Evolutionary conservation across 371 early-diverging fungal species (phyloP).

Genomic region (Saksenaea vasiformis): DNA sequence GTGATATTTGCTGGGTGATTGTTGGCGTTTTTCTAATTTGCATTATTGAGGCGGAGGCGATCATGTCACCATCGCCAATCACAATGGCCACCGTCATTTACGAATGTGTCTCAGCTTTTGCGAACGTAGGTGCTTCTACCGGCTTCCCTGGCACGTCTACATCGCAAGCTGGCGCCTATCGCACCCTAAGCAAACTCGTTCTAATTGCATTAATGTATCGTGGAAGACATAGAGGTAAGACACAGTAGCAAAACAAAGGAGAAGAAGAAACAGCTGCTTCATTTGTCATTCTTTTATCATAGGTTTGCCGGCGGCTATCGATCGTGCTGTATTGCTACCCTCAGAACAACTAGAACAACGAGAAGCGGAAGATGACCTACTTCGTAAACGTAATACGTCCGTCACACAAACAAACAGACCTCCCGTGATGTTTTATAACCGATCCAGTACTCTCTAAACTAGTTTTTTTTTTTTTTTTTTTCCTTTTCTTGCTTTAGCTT

Average conservation of each 20-base stretch:
- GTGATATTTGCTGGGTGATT: constrained; percentile 49
- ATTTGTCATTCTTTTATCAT: background rate
- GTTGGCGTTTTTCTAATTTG: constrained; percentile 37
- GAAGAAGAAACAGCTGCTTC: background rate
- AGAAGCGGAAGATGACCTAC: constrained; percentile 17
- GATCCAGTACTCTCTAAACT: constrained; percentile 19
- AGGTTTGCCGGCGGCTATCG: constrained; percentile 49
- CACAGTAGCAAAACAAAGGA: background rate
- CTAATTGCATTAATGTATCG: constrained; percentile 44
- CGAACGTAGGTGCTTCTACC: constrained; percentile 40
- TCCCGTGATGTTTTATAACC: constrained; percentile 16
- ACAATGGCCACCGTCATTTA: constrained; percentile 40
- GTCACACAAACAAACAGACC: constrained; percentile 14
- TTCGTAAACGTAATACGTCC: constrained; percentile 22
- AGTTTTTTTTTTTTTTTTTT: constrained; percentile 2
- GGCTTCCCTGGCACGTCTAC: constrained; percentile 39
- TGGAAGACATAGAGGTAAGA: constrained; percentile 42
- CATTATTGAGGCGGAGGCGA: constrained; percentile 30
- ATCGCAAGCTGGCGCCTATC: constrained; percentile 41
- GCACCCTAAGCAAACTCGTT: constrained; percentile 38
- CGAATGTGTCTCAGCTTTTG: constrained; percentile 48
- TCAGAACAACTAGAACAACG: constrained; percentile 29
- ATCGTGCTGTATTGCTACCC: constrained; percentile 48
- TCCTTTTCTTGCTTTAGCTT: background rate
- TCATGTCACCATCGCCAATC: constrained; percentile 43